Base-by-base conservation (phyloP, 108 stramenopile genomes). In the Cylindrotheca fusiformis region DNA sequence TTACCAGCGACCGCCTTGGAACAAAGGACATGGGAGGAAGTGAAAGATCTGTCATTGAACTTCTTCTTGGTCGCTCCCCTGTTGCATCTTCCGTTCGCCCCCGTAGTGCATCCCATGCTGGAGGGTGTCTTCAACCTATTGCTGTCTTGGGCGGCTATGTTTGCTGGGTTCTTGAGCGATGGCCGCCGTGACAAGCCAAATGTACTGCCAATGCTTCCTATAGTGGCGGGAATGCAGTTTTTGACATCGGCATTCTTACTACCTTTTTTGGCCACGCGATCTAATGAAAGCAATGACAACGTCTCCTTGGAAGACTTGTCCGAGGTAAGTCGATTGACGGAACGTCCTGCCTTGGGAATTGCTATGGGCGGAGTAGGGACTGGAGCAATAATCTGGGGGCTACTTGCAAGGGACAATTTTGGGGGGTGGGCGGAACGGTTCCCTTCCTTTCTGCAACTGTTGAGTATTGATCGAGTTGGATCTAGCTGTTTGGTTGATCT, bases 111-210 rank as follows among this genome's bases (percentile, higher is more conserved):
- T 65, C 91, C 95, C 4, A 75, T 81, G 50, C 55, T 95, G 55
- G 95, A 96, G 62, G 95, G 83, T 14, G 69, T 92, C 14, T 96
- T 96, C 69, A 96, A 96, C 65, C 51, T 84, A n/a, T 55, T 93
- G 21, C 79, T 96, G 61, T 85, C 87, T 12, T 96, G 90, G 90
- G 85, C 90, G 1, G 90, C 85, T 58, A 48, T 96, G 63, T 96
- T 93, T 68, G 83, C 84, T 12, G 92, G 92, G 3, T 96, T 96
- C 55, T 51, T 90, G 31, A 84, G 84, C 3, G 95, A 93, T 58
- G 92, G 91, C 28, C 78, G 87, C n/a, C 56, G 67, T 0, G 76
- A 77, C 25, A 83, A 90, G 63, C 80, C 74, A 26, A 89, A 93
- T 49, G 65, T 85, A 3, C 48, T 88, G 33, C 73, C 86, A 3